Evolutionary conservation across 1,139 yeast genomes (phyloP), one percentile per base, ranked within the genome.

Genomic region (Zygoascus meyerae): DNA sequence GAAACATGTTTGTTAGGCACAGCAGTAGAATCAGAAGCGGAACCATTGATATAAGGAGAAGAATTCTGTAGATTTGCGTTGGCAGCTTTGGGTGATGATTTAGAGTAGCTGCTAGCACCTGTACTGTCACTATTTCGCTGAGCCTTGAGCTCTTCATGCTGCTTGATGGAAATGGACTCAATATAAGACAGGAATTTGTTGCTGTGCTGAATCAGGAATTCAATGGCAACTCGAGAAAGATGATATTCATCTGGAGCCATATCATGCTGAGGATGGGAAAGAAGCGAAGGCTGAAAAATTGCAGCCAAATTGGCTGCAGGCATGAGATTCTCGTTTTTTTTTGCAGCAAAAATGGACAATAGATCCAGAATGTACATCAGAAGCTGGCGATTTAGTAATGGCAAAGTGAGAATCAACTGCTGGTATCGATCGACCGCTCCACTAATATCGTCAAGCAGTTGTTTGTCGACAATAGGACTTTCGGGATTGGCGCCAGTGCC

Each of bases 271-370:
- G 97, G 96, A 63, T 92, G 97, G 2, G 95, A 85, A 43, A 94
- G 71, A 14, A 94, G 80, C 16, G 95, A 85, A 2, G 98, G 98
- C 67, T 92, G 98, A 69, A 94, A 92, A 51, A 92, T 86, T 1
- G 97, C 96, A 0, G 97, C 95, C 55, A 92, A 71, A 62, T 94
- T 92, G 56, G 92, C 78, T 2, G 95, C 86, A 2, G 96, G 82
- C 99, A 92, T 92, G 56, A 87, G 72, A 63, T 90, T 92, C 50
- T 78, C 79, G 42, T 77, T 79, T 8, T 92, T 74, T 59, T 85
- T 83, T 52, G 85, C 80, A 45, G 90, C 86, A 55, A 92, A 95
- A 71, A 89, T 78, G 9, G 95, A 85, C 50, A 92, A 71, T 55
- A 94, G 71, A 66, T 92, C 98, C 56, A 92, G 69, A 26, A 94